phyloP scores from a whole-genome alignment of 768 basidiomycete species.

The Amanita brunnescens region DNA sequence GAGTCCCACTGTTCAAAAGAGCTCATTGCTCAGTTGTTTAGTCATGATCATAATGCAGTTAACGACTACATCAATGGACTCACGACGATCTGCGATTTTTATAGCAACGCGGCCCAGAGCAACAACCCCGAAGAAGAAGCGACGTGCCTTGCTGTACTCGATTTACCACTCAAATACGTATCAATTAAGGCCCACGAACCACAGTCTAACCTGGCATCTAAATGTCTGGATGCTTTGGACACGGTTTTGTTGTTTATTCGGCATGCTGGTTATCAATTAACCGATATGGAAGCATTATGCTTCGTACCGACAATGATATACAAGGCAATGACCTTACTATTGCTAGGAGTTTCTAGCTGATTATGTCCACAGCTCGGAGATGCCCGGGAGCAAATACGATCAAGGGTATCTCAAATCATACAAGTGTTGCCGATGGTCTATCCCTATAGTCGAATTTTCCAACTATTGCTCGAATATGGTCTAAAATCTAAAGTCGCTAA shows the following conservation, averaged over 20 bases:
- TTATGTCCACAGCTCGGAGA: constrained; percentile 71
- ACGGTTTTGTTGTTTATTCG: constrained; percentile 71
- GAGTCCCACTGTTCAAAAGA: constrained; percentile 74
- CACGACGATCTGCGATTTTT: constrained; percentile 67
- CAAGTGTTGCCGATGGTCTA: constrained; percentile 84
- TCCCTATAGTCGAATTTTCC: constrained; percentile 88
- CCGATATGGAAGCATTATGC: constrained; percentile 78
- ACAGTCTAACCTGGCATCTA: constrained; percentile 80
- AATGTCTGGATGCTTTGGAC: constrained; percentile 83
- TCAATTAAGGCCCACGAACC: constrained; percentile 87
- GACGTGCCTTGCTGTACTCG: constrained; percentile 77
- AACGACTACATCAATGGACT: constrained; percentile 86
- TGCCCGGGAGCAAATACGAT: constrained; percentile 72
- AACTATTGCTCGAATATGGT: constrained; percentile 81
- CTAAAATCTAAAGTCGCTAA: constrained; percentile 87
- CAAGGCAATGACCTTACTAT: constrained; percentile 48
- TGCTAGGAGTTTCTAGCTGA: not conserved
- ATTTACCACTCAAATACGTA: constrained; percentile 87
- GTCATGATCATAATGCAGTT: constrained; percentile 91
- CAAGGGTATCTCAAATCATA: constrained; percentile 76
- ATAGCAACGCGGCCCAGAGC: constrained; percentile 44
- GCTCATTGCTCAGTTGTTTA: constrained; percentile 73
- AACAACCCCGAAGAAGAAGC: constrained; percentile 53
- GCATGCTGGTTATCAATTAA: constrained; percentile 63
- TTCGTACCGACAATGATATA: constrained; percentile 84